phyloP scores from a whole-genome alignment of 2,329 filamentous ascomycete species.

The Aspergillus ibericus region DNA sequence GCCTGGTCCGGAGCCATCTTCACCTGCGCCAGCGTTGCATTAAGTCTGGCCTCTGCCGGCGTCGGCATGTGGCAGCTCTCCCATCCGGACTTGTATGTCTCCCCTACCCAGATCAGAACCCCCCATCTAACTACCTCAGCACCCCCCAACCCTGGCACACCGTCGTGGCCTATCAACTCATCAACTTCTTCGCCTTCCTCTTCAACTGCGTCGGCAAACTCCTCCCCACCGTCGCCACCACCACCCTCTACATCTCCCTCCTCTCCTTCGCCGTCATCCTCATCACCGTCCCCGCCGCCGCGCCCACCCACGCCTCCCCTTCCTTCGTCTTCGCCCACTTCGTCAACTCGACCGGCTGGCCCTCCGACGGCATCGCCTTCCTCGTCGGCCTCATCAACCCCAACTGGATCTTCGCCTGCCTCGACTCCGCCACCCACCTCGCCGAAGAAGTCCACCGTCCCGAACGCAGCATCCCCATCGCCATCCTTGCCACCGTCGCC shows the following conservation, averaged over 20 bases:
- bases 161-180: conserved; percentile 48
- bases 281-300: conserved; percentile 48
- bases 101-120: not conserved
- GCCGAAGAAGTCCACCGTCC: conserved; percentile 53
- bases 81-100: conserved; percentile 53
- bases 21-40: conserved; percentile 53
- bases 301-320: conserved; percentile 46
- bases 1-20: conserved; percentile 57
- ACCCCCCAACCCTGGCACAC: conserved; percentile 36
- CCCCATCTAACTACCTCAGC: conserved; percentile 19
- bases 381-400: conserved; percentile 54
- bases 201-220: conserved; percentile 48
- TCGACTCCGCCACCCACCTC: conserved; percentile 53
- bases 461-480: conserved; percentile 50
- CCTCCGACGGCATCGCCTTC: conserved; percentile 50
- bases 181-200: conserved; percentile 49
- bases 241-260: conserved; percentile 49
- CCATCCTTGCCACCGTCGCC: conserved; percentile 51
- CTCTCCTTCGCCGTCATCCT: conserved; percentile 51
- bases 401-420: conserved; percentile 53
- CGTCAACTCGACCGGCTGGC: conserved; percentile 54
- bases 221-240: conserved; percentile 40
- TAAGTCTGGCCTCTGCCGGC: conserved; percentile 49
- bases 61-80: conserved; percentile 55
- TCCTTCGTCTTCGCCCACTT: conserved; percentile 55